These are phyloP conservation scores for Polychaeton citri DNA, from an alignment of 2,329 filamentous ascomycete species.

Conservation along the genomic window DNA sequence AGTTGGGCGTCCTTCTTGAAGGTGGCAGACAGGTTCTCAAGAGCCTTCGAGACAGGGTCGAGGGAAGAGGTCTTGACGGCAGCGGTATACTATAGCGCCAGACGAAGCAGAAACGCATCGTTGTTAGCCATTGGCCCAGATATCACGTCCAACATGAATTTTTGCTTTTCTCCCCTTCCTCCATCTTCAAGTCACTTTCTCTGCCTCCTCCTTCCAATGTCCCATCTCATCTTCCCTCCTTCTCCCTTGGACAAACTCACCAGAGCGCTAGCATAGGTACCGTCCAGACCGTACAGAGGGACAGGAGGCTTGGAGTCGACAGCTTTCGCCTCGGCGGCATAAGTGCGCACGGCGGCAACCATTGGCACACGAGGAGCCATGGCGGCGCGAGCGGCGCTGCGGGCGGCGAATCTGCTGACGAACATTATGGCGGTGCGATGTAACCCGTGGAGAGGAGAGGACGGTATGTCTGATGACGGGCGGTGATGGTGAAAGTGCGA, in stretches of 20 bases:
- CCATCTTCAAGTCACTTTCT: too few species aligned
- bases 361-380: conserved; percentile 40
- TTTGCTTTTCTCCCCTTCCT: conserved; percentile 1
- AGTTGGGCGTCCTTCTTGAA: conserved; percentile 80
- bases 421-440: conserved; percentile 32
- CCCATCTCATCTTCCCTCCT: too few species aligned
- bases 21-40: conserved; percentile 56
- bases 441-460: not conserved
- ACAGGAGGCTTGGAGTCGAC: conserved; percentile 69
- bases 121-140: conserved; percentile 4
- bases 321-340: conserved; percentile 48
- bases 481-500: too few species aligned
- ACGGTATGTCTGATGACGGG: too few species aligned
- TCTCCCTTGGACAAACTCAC: conserved; percentile 32
- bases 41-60: conserved; percentile 71
- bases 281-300: conserved; percentile 87
- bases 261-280: conserved; percentile 96
- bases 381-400: conserved; percentile 40
- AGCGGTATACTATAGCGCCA: conserved; percentile 67
- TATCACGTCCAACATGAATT: not conserved
- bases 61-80: conserved; percentile 77
- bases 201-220: too few species aligned
- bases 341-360: conserved; percentile 56
- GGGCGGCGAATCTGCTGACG: conserved; percentile 42
- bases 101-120: conserved; percentile 1